Evolutionary conservation across 371 early-diverging fungal species (phyloP), one percentile per base, ranked within the genome.

Genomic region (Saksenaea oblongispora): DNA sequence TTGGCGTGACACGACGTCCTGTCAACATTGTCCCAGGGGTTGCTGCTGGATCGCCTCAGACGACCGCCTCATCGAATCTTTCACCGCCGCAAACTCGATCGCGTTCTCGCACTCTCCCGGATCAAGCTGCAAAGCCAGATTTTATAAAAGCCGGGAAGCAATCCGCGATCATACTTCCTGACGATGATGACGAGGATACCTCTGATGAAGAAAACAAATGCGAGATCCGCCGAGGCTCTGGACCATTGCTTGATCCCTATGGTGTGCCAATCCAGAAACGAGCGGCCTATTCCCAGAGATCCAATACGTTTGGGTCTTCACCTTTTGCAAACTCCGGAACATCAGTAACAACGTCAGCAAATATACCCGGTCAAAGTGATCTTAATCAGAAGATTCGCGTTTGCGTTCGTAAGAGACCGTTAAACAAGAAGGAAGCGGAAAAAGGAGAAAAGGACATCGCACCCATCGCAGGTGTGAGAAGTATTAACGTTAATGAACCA

Each of bases 351-450:
- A 54, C 47, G 13, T 26, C 37, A 15, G 2, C 41, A 24, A 44
- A 41, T 65, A 4, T 66, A 60, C 28, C 68, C 41, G 35, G 64
- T 53, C 69, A 58, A n/a, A 72, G 79, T 41, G 87, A 88, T 59
- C 73, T 91, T 55, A 80, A 76, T 56, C 93, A 93, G 63, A 86
- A 90, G 65, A 98, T 98, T 69, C 89, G 96, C 42, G 98, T 98
- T 24, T 97, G 97, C 69, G 97, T 97, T 22, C 87, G 98, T 59
- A 98, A 98, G 77, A 82, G 98, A 39, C 98, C 98, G 1, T 77
- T 98, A 53, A 95, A 82, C 75, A 79, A 74, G 61, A 93, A 93
- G 67, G 98, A 98, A 72, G 27, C 86, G 31, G 87, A 86, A n/a
- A 78, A 83, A 11, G 85, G 82, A 37, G 95, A 97, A 65, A 84